These are phyloP conservation scores for Apiospora aurea DNA, from an alignment of 2,329 filamentous ascomycete species.

Conservation along the genomic window DNA sequence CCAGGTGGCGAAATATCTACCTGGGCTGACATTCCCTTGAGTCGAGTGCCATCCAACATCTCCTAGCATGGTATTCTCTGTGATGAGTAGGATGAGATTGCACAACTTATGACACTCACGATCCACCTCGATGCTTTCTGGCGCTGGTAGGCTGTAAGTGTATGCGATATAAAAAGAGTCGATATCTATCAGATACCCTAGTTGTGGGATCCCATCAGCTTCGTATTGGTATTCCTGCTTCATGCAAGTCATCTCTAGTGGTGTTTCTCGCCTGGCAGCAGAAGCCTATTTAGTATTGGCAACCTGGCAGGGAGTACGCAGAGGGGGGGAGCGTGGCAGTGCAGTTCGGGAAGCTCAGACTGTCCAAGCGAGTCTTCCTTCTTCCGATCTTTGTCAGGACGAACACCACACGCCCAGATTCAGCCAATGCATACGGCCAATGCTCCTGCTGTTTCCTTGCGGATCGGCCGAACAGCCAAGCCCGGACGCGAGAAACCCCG, in stretches of 20 bases:
- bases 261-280: background rate
- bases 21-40: background rate
- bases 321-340: background rate
- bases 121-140: background rate
- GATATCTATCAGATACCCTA: background rate
- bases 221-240: background rate
- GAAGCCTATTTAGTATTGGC: background rate
- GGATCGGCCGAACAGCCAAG: background rate
- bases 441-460: background rate
- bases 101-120: too few relatives aligned
- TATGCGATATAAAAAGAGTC: background rate
- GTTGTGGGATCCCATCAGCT: background rate
- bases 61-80: background rate
- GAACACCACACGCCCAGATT: background rate
- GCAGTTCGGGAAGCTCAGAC: background rate
- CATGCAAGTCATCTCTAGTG: background rate
- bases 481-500: background rate
- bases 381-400: background rate
- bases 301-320: background rate
- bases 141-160: background rate
- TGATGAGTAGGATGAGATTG: background rate
- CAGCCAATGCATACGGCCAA: background rate
- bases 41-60: background rate
- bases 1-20: background rate
- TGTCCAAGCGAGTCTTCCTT: constrained; percentile 19